Evolutionary conservation across 1,284 basidiomycete species (phyloP).

Genomic region (Rhodotorula sp.): DNA sequence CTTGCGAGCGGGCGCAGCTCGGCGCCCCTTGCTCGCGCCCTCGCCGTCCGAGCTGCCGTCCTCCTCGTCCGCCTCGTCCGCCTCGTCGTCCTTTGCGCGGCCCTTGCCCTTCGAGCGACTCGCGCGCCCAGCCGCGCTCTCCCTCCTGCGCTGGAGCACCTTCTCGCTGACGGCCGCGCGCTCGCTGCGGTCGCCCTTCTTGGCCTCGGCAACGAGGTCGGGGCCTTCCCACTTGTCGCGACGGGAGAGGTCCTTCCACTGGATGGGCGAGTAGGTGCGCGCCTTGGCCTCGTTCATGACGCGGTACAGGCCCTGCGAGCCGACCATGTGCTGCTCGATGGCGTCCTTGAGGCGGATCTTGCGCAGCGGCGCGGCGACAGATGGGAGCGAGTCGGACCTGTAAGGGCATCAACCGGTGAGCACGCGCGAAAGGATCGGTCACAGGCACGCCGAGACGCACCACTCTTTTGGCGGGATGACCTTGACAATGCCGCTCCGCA

Average conservation of each 20-base stretch:
- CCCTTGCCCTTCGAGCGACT: slow-evolving; percentile 48
- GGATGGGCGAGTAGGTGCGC: slow-evolving; percentile 55
- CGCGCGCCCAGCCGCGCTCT: slow-evolving; percentile 43
- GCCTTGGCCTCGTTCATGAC: slow-evolving; percentile 88
- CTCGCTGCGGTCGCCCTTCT: slow-evolving; percentile 35
- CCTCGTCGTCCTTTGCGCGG: slow-evolving; percentile 55
- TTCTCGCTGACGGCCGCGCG: slow-evolving; percentile 17
- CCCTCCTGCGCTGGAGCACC: not conserved
- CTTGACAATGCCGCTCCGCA: slow-evolving; percentile 85
- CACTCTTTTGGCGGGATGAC: slow-evolving; percentile 91
- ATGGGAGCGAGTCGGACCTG: slow-evolving; percentile 71
- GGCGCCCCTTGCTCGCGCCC: slow-evolving; percentile 47
- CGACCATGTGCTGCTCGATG: slow-evolving; percentile 89
- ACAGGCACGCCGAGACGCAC: slow-evolving; percentile 55
- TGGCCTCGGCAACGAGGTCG: slow-evolving; percentile 26
- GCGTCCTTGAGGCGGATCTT: slow-evolving; percentile 74
- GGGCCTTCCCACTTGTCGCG: slow-evolving; percentile 36
- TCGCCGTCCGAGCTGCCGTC: slow-evolving; percentile 48
- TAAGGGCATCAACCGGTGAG: not conserved
- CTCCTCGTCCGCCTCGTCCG: slow-evolving; percentile 43
- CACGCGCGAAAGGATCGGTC: not conserved
- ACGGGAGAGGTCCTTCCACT: slow-evolving; percentile 45
- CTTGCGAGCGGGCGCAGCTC: slow-evolving; percentile 6
- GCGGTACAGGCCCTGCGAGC: slow-evolving; percentile 80
- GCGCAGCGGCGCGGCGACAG: slow-evolving; percentile 65